These are phyloP conservation scores for Malassezia nana DNA, from an alignment of 1,284 basidiomycete species.

Conservation along the genomic window DNA sequence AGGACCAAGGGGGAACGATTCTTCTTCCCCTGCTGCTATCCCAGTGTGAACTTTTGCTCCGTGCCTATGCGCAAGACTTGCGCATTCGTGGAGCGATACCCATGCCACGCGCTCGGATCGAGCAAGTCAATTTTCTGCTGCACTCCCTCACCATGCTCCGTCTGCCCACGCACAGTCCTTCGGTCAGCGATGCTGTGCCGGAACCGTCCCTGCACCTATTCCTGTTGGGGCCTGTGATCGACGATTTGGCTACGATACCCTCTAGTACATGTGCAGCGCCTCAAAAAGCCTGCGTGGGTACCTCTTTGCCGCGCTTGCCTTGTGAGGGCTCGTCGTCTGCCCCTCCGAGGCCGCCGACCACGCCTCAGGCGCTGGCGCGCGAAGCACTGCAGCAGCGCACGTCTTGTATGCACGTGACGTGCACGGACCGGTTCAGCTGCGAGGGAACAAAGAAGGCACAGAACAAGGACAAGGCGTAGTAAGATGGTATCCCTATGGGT, in stretches of 20 bases:
- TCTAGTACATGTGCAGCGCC: background rate
- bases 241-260: slow-evolving; percentile 2
- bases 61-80: slow-evolving; percentile 70
- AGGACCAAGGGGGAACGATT: slow-evolving; percentile 48
- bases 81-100: slow-evolving; percentile 61
- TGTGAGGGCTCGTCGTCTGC: background rate
- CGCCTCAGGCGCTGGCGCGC: background rate
- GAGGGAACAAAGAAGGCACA: background rate
- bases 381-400: background rate
- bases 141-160: background rate
- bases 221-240: background rate
- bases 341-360: background rate
- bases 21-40: slow-evolving; percentile 61
- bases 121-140: slow-evolving; percentile 76
- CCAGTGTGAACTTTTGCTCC: slow-evolving; percentile 62
- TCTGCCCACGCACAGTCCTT: background rate
- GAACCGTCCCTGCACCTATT: background rate
- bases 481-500: too few species aligned
- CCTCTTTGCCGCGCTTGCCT: background rate
- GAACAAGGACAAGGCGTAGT: background rate
- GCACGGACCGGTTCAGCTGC: background rate
- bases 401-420: slow-evolving; percentile 2
- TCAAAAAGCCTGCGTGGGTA: slow-evolving; percentile 1
- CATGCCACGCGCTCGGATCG: slow-evolving; percentile 58
- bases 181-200: background rate